Percentiles rank a stretch among this genome's conserved stretches.
These are phyloP conservation scores for Sindora glabra DNA, from an alignment of 306 rosid species.

Conservation along the genomic window DNA sequence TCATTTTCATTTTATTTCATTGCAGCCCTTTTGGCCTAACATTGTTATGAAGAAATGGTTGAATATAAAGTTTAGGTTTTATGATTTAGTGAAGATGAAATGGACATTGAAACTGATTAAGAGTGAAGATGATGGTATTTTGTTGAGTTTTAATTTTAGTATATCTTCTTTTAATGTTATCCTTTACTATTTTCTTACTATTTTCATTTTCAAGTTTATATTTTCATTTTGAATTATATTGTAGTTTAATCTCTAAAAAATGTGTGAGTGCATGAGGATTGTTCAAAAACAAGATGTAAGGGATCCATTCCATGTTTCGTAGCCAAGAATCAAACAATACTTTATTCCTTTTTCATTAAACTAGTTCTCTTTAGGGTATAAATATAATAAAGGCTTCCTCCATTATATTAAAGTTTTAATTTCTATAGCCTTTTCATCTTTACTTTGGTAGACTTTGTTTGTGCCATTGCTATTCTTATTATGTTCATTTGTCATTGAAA, in stretches of 20 bases:
- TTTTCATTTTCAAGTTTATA: neutral
- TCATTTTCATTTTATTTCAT: constrained; percentile 6
- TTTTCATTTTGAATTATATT: constrained; percentile 16
- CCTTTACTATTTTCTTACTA: neutral
- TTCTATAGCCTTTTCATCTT: neutral
- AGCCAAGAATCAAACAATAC: constrained; percentile 50
- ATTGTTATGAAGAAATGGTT: constrained; percentile 91
- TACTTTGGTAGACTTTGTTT: constrained; percentile 1
- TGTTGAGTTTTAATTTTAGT: neutral
- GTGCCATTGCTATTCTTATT: neutral
- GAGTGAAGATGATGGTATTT: constrained; percentile 84
- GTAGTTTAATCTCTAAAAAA: constrained; percentile 48
- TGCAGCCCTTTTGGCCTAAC: constrained; percentile 92
- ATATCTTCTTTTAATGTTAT: neutral
- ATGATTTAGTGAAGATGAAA: constrained; percentile 94
- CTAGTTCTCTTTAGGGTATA: constrained; percentile 4
- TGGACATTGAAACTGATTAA: constrained; percentile 86
- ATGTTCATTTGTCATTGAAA: neutral
- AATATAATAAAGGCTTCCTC: neutral
- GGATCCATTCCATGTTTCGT: constrained; percentile 27
- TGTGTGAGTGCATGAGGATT: constrained; percentile 21
- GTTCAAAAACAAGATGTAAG: constrained; percentile 19
- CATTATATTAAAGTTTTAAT: neutral
- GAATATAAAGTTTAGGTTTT: constrained; percentile 69
- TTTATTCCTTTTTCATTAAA: constrained; percentile 14